A percentile compares a stretch with the other conserved stretches of the same genome.
phyloP scores from a whole-genome alignment of 805 yeast genomes.

The Cyberlindnera meyerae region DNA sequence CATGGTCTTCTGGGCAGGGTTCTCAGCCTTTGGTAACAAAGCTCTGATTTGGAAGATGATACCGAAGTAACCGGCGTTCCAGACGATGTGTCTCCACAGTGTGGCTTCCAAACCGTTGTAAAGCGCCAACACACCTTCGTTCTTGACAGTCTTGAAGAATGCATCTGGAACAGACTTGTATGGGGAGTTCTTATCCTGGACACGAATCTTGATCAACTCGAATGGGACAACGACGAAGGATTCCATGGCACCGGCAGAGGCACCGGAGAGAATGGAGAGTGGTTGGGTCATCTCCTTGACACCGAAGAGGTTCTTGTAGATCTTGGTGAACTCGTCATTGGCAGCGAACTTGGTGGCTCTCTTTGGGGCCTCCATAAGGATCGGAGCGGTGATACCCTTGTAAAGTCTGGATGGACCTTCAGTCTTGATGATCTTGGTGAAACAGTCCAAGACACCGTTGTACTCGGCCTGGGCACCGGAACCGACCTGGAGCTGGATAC shows the following conservation, averaged over 20 bases:
- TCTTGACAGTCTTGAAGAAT: constrained; percentile 59
- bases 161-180: constrained; percentile 85
- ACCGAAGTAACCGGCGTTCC: constrained; percentile 99
- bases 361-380: constrained; percentile 98
- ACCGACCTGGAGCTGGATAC: constrained; percentile 81
- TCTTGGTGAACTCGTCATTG: constrained; percentile 91
- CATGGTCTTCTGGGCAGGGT: constrained; percentile 66
- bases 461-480: constrained; percentile 51
- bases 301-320: constrained; percentile 71
- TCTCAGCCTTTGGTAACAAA: constrained; percentile 72
- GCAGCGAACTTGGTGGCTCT: constrained; percentile 98
- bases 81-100: constrained; percentile 89
- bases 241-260: constrained; percentile 97
- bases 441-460: constrained; percentile 78
- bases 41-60: constrained; percentile 81
- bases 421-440: constrained; percentile 72
- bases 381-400: constrained; percentile 94
- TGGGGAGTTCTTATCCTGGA: constrained; percentile 82
- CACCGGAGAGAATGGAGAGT: constrained; percentile 88
- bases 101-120: constrained; percentile 97
- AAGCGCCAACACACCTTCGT: constrained; percentile 77
- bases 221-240: constrained; percentile 97
- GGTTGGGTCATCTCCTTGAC: constrained; percentile 69
- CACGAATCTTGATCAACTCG: constrained; percentile 89
- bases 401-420: constrained; percentile 85